phyloP scores from a whole-genome alignment of 768 basidiomycete genomes.

The Astraeus odoratus region DNA sequence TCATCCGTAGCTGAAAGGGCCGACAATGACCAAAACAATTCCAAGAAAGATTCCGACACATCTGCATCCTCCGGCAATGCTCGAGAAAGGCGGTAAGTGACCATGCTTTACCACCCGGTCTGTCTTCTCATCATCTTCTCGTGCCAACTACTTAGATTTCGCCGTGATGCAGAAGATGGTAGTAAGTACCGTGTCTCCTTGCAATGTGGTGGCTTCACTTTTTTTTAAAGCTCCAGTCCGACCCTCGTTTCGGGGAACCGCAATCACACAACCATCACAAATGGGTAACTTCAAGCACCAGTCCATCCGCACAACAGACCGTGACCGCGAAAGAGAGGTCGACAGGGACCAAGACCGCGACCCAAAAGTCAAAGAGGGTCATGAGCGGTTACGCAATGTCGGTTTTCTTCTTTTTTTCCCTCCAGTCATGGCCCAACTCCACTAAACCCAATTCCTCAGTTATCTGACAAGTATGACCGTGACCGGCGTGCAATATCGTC shows the following conservation, averaged over 20 bases:
- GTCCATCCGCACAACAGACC: constrained; percentile 62
- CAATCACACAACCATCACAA: constrained; percentile 73
- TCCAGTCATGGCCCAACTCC: background rate
- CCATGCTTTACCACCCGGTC: background rate
- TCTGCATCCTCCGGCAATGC: constrained; percentile 42
- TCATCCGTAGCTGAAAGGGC: constrained; percentile 29
- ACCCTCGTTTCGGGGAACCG: constrained; percentile 58
- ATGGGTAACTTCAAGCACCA: constrained; percentile 94
- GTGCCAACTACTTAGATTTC: constrained; percentile 43
- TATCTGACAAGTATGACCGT: constrained; percentile 84
- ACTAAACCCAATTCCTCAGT: constrained; percentile 33
- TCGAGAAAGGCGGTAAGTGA: constrained; percentile 61
- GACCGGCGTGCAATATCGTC: constrained; percentile 57
- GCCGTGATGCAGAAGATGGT: constrained; percentile 70
- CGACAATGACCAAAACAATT: constrained; percentile 38
- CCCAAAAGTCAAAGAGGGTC: constrained; percentile 66
- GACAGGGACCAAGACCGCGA: constrained; percentile 49
- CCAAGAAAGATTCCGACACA: constrained; percentile 58
- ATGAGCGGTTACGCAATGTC: constrained; percentile 72
- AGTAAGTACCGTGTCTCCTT: constrained; percentile 34
- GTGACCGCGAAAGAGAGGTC: constrained; percentile 40
- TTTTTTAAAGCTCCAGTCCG: constrained; percentile 43
- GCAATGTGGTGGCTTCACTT: constrained; percentile 4
- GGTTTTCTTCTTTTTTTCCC: constrained; percentile 6
- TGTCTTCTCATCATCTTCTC: constrained; percentile 10